Evolutionary conservation across 225 moss, liverwort and hornwort genomes (phyloP).

Genomic region (Marchantia polymorpha): DNA sequence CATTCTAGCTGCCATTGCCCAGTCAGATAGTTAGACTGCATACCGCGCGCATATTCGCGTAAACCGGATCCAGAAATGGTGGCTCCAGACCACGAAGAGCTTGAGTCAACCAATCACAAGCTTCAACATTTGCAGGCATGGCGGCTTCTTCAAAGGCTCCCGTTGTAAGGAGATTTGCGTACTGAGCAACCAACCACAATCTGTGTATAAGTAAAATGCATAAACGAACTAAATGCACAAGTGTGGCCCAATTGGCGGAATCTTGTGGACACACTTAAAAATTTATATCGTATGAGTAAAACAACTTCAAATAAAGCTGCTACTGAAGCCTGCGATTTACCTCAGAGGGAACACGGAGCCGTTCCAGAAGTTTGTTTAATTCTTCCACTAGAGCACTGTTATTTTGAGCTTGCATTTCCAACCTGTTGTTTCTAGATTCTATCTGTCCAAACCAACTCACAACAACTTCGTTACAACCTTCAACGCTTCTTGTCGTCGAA

Average conservation of each 20-base stretch:
- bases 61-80: conserved; percentile 80
- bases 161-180: conserved; percentile 49
- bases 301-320: background rate
- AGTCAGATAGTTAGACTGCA: conserved; percentile 13
- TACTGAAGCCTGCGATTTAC: conserved; percentile 33
- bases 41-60: conserved; percentile 96
- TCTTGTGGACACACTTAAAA: background rate
- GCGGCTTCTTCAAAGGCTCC: conserved; percentile 80
- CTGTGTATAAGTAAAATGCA: background rate
- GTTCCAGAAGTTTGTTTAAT: conserved; percentile 78
- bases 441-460: conserved; percentile 55
- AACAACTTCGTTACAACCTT: background rate
- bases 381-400: conserved; percentile 83
- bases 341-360: conserved; percentile 85
- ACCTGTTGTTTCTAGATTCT: conserved; percentile 95
- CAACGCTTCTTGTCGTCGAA: background rate
- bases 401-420: conserved; percentile 97
- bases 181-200: conserved; percentile 35
- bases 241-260: too few relatives aligned
- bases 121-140: conserved; percentile 84
- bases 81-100: conserved; percentile 89
- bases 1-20: background rate
- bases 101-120: conserved; percentile 82
- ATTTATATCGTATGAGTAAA: too few relatives aligned
- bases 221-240: background rate